Percentiles rank a stretch among this genome's conserved stretches.
Conservation (phyloP, 139 green algal species). For the Coccomyxa sp. region DNA sequence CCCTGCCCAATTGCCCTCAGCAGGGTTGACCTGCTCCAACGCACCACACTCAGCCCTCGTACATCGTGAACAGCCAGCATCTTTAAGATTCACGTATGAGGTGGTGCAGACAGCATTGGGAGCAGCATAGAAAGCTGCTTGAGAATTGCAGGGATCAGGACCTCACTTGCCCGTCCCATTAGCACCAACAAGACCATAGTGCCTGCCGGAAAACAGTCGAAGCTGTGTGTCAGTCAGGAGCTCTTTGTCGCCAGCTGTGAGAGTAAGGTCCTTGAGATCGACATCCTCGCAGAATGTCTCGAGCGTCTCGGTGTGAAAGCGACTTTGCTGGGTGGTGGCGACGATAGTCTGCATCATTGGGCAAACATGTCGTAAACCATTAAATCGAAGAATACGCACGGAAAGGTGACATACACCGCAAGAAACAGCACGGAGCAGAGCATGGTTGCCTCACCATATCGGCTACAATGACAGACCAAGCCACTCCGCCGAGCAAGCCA, state of each 20-base stretch:
- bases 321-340: constrained; percentile 19
- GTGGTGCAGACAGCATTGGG: too few relatives aligned
- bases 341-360: constrained; percentile 15
- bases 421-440: too few relatives aligned
- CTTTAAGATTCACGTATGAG: too few relatives aligned
- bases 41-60: too few relatives aligned
- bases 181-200: constrained; percentile 34
- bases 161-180: constrained; percentile 18
- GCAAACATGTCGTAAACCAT: too few relatives aligned
- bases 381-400: too few relatives aligned
- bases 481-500: too few relatives aligned
- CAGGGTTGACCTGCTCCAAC: constrained; percentile 50
- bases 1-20: constrained; percentile 33
- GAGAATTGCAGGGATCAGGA: not conserved
- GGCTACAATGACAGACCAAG: too few relatives aligned
- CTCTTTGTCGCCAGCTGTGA: constrained; percentile 9
- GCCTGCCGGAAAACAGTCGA: constrained; percentile 10
- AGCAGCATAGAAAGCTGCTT: not conserved
- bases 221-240: constrained; percentile 22
- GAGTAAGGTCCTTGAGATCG: constrained; percentile 5
- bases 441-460: too few relatives aligned
- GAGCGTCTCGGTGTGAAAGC: constrained; percentile 25
- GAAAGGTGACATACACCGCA: too few relatives aligned
- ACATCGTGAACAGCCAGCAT: too few relatives aligned
- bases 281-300: constrained; percentile 14